Conservation (phyloP, 83 land plant genomes). For the Picea abies region DNA sequence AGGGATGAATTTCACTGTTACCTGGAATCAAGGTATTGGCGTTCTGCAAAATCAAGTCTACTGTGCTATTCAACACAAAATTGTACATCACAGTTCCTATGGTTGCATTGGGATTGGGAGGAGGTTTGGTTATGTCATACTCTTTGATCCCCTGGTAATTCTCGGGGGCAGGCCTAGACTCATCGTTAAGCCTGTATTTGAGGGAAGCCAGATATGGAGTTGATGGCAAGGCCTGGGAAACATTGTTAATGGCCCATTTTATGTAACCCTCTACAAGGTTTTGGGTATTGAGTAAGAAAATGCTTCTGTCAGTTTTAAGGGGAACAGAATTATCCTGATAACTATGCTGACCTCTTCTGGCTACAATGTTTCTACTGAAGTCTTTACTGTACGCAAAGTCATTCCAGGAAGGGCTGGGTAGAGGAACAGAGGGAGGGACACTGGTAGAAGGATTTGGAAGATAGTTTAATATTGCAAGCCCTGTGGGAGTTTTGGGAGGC, state of each 20-base stretch:
- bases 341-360: conserved; percentile 32
- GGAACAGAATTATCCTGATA: conserved; percentile 54
- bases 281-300: conserved; percentile 73
- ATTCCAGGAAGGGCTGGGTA: conserved; percentile 62
- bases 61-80: conserved; percentile 53
- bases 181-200: conserved; percentile 37
- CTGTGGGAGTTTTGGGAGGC: conserved; percentile 50
- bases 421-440: conserved; percentile 45
- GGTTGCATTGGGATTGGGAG: conserved; percentile 54
- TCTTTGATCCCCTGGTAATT: conserved; percentile 32
- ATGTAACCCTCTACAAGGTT: conserved; percentile 56
- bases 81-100: conserved; percentile 53
- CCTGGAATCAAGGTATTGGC: conserved; percentile 64
- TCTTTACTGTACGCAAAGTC: conserved; percentile 38
- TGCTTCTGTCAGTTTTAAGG: conserved; percentile 16
- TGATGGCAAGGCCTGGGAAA: conserved; percentile 58
- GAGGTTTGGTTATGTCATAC: conserved; percentile 52
- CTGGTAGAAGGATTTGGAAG: conserved; percentile 42
- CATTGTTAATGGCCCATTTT: conserved; percentile 83
- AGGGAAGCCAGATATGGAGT: conserved; percentile 71
- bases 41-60: conserved; percentile 87
- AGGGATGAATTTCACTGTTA: conserved; percentile 90
- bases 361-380: conserved; percentile 38
- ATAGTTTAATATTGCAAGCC: conserved; percentile 67
- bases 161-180: conserved; percentile 39